These are phyloP conservation scores for Claviceps pusilla DNA, from an alignment of 2,329 filamentous ascomycete genomes.

Conservation along the genomic window DNA sequence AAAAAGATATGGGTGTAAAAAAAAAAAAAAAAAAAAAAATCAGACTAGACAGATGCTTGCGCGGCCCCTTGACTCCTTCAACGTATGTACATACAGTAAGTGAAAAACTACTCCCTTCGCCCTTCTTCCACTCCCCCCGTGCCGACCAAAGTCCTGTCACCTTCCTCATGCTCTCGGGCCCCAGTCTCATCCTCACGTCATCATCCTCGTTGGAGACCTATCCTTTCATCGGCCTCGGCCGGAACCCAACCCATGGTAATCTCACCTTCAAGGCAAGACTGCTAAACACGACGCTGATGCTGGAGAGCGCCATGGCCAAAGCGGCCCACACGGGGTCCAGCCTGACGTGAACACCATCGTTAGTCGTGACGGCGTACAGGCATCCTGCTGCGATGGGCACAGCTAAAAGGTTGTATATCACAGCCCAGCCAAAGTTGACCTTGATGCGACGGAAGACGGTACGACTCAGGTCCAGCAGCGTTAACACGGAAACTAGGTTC, in stretches of 20 bases:
- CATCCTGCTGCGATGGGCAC: constrained; percentile 71
- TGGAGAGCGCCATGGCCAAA: constrained; percentile 84
- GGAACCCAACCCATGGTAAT: constrained; percentile 30
- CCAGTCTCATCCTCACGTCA: no score
- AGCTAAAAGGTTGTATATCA: constrained; percentile 65
- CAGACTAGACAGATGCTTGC: no score
- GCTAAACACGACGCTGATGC: constrained; percentile 74
- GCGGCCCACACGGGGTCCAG: constrained; percentile 75
- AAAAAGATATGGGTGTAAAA: no score
- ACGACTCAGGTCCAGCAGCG: constrained; percentile 55
- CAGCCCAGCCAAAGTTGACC: constrained; percentile 76
- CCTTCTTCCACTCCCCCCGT: no score
- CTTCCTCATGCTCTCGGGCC: no score
- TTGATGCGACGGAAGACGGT: constrained; percentile 64
- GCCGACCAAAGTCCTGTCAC: no score
- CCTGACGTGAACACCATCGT: constrained; percentile 38
- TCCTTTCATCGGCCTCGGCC: constrained; percentile 8
- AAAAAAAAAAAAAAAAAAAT: no score
- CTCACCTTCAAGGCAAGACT: constrained; percentile 53
- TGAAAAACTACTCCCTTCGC: no score
- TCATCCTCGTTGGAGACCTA: no score
- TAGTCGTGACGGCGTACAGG: constrained; percentile 43
- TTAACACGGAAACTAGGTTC: constrained; percentile 53
- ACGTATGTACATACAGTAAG: no score
- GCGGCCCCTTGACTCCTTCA: no score